Evolutionary conservation across 495 filamentous ascomycete species (phyloP).

Genomic region (Tuber calosporum): DNA sequence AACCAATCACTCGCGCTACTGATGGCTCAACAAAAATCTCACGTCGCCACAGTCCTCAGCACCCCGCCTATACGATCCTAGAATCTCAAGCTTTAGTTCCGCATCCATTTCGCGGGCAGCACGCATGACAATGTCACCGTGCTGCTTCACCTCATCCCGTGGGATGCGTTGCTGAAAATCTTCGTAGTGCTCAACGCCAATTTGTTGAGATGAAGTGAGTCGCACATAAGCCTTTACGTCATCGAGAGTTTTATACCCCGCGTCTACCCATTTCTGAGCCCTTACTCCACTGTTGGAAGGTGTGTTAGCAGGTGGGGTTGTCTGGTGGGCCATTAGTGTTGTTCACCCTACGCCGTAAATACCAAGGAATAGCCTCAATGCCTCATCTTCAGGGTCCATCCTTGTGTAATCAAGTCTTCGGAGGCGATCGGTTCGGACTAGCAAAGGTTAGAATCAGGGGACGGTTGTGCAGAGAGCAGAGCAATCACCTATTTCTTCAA

Average conservation of each 20-base stretch:
- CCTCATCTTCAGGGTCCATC: conserved; percentile 56
- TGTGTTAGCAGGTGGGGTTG: not conserved
- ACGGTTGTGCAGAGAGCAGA: not conserved
- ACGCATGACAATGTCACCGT: conserved; percentile 60
- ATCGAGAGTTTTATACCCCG: conserved; percentile 66
- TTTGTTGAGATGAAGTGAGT: conserved; percentile 64
- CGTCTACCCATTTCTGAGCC: conserved; percentile 69
- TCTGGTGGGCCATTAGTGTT: not conserved
- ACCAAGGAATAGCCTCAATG: conserved; percentile 61
- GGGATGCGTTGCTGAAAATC: conserved; percentile 82
- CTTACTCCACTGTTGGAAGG: conserved; percentile 43
- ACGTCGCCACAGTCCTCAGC: conserved; percentile 39
- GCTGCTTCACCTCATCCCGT: conserved; percentile 63
- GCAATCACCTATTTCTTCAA: conserved; percentile 69
- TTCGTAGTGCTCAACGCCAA: conserved; percentile 73
- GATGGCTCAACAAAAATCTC: not conserved
- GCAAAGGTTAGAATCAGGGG: not conserved
- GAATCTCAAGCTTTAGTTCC: conserved; percentile 44
- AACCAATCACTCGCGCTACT: not conserved
- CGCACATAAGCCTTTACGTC: conserved; percentile 60
- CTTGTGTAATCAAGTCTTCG: conserved; percentile 62
- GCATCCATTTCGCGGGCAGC: conserved; percentile 58
- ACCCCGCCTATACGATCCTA: conserved; percentile 74
- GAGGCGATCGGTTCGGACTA: conserved; percentile 60
- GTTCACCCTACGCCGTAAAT: conserved; percentile 69